Conservation (phyloP, 257 asterid species). For the Solanum commersonii region DNA sequence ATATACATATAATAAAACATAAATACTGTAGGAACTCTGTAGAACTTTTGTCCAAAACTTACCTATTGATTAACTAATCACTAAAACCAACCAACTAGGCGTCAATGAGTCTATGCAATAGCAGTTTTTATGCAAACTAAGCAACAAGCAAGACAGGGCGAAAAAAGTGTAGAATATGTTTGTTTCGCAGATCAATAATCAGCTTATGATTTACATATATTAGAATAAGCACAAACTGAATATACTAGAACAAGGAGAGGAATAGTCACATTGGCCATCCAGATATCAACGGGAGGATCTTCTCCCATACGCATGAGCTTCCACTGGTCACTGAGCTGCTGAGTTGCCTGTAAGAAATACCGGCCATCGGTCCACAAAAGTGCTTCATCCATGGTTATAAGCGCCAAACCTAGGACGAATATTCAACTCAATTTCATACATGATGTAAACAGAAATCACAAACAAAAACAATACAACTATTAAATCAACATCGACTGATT, state of each 20-base stretch:
- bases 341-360: constrained; percentile 83
- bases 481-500: neutral
- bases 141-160: neutral
- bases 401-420: constrained; percentile 56
- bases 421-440: neutral
- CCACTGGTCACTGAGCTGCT: constrained; percentile 77
- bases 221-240: neutral
- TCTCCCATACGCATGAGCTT: constrained; percentile 91
- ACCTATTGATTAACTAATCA: neutral
- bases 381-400: constrained; percentile 69
- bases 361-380: constrained; percentile 94
- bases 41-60: neutral
- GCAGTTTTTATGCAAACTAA: neutral
- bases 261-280: constrained; percentile 84
- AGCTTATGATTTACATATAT: neutral
- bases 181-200: neutral
- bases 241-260: neutral
- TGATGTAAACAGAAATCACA: neutral
- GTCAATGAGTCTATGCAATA: neutral
- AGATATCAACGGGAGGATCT: constrained; percentile 66
- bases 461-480: neutral
- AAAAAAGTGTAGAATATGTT: neutral
- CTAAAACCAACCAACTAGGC: neutral
- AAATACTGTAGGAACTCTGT: neutral
- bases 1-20: neutral